Conservation (phyloP, 1,284 basidiomycete genomes). For the Sanguinoderma infundibulare region DNA sequence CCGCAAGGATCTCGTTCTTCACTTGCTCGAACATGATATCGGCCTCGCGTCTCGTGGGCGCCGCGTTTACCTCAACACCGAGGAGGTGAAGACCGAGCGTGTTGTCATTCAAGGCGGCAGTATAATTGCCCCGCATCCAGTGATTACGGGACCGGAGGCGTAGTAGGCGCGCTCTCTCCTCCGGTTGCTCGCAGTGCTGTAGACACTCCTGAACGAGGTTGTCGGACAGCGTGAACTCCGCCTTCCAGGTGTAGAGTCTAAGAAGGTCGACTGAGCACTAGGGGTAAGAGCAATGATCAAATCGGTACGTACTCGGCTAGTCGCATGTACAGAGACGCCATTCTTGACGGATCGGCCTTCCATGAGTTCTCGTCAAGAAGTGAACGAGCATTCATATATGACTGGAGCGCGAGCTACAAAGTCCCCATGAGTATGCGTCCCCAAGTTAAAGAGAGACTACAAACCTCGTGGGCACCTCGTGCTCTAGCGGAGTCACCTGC, state of each 20-base stretch:
- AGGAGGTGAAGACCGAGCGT: conserved; percentile 62
- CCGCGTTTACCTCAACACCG: conserved; percentile 61
- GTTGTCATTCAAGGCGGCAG: conserved; percentile 60
- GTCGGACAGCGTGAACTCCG: conserved; percentile 57
- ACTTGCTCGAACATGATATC: conserved; percentile 68
- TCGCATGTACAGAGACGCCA: conserved; percentile 55
- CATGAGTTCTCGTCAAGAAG: conserved; percentile 59
- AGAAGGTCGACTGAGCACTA: not conserved
- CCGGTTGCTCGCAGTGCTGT: conserved; percentile 47
- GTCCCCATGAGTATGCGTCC: not conserved
- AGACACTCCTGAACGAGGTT: conserved; percentile 56
- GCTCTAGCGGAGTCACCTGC: conserved; percentile 72
- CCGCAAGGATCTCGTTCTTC: conserved; percentile 68
- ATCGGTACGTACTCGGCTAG: conserved; percentile 59
- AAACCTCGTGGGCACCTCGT: conserved; percentile 72
- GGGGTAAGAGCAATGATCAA: not conserved
- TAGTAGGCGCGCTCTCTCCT: conserved; percentile 61
- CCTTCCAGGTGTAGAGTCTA: conserved; percentile 68
- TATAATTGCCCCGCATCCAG: conserved; percentile 60
- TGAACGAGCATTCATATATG: conserved; percentile 59
- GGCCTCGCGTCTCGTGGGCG: conserved; percentile 56
- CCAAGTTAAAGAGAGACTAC: not conserved
- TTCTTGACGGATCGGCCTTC: conserved; percentile 50
- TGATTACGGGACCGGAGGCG: conserved; percentile 64
- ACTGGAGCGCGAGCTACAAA: conserved; percentile 59